Percentiles rank a stretch among this genome's conserved stretches.
Evolutionary conservation across 2,329 filamentous ascomycete species (phyloP).

Genomic region (Juglanconis oblonga): DNA sequence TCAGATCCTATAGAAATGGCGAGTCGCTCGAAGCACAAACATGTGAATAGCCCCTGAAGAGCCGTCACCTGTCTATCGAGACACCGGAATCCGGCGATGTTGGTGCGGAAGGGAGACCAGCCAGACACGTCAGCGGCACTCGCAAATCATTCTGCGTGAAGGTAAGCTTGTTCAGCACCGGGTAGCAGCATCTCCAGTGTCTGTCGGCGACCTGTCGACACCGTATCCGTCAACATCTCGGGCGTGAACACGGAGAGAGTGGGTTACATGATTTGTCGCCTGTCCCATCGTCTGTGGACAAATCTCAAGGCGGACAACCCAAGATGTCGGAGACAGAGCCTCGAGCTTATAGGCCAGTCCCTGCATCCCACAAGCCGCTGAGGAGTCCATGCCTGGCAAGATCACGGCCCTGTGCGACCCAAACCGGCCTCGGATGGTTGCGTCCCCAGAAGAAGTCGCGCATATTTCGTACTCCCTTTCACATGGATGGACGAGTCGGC

Average conservation of each 20-base stretch:
- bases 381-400: not conserved
- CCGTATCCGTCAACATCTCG: not conserved
- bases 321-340: not conserved
- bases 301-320: not conserved
- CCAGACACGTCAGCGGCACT: not conserved
- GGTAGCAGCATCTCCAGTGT: not conserved
- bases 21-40: not conserved
- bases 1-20: no score
- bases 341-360: not conserved
- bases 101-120: not conserved
- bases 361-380: not conserved
- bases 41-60: no score
- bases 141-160: not conserved
- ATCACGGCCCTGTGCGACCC: not conserved
- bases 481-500: not conserved
- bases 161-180: not conserved
- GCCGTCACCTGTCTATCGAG: no score
- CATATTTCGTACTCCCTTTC: not conserved
- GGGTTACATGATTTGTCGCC: not conserved
- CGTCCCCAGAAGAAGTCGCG: not conserved
- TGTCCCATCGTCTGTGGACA: no score
- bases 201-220: not conserved
- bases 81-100: no score
- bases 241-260: not conserved
- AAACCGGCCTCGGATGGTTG: not conserved